Conservation (phyloP, 768 basidiomycete species). For the Cystofilobasidium capitatum region DNA sequence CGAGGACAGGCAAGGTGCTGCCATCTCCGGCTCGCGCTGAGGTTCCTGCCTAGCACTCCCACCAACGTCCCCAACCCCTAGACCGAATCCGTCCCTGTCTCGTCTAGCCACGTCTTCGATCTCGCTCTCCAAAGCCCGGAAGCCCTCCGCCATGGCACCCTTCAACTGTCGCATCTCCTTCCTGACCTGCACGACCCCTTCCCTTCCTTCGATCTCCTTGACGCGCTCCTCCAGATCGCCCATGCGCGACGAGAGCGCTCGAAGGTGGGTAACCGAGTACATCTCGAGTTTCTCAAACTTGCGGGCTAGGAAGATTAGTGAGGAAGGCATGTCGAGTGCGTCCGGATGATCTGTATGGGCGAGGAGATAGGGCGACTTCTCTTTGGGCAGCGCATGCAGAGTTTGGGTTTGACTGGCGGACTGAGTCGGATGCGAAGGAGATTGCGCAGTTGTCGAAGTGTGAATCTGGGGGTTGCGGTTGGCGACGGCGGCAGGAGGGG, state of each 20-base stretch:
- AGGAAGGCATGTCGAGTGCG: not conserved
- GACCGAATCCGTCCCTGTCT: not conserved
- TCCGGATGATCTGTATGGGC: not conserved
- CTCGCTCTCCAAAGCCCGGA: not conserved
- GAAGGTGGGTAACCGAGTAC: not conserved
- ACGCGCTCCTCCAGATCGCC: not conserved
- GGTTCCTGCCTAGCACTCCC: not conserved
- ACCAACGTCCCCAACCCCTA: not conserved
- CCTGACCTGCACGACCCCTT: not conserved
- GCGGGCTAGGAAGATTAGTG: conserved; percentile 1
- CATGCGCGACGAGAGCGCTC: conserved; percentile 1
- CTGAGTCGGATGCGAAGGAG: not conserved
- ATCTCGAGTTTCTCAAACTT: conserved; percentile 10
- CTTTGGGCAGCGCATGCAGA: not conserved
- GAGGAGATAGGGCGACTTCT: conserved; percentile 1
- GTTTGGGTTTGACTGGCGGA: not conserved
- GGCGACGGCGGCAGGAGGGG: not conserved
- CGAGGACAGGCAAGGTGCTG: not conserved
- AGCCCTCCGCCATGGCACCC: not conserved
- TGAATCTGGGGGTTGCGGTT: too few relatives aligned
- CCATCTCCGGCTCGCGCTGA: not conserved
- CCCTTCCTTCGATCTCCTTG: not conserved
- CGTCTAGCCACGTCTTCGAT: not conserved
- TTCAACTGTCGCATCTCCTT: not conserved
- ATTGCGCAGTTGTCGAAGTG: not conserved